These are phyloP conservation scores for Rhodotorula sp. DNA, from an alignment of 1,284 basidiomycete species.

Conservation along the genomic window DNA sequence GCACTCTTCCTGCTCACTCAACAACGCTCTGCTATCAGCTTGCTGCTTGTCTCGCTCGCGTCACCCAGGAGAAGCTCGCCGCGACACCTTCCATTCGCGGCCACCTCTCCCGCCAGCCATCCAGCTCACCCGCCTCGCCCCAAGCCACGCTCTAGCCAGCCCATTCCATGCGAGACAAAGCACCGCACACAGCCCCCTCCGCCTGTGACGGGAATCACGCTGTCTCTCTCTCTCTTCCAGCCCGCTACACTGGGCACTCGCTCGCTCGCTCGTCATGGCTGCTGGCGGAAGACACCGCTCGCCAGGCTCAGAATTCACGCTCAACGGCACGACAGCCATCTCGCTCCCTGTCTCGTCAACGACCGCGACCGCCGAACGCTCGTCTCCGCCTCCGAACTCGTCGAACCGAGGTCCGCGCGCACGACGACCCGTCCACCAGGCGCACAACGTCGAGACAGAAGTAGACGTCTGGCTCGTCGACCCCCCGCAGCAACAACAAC, in stretches of 20 bases:
- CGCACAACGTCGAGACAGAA: neutral
- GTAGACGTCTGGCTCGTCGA: slow-evolving; percentile 27
- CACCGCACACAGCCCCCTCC: too few species aligned
- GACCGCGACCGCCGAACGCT: slow-evolving; percentile 13
- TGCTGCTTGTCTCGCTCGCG: too few species aligned
- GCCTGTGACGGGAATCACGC: too few species aligned
- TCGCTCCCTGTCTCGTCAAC: slow-evolving; percentile 17
- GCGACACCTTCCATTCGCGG: neutral
- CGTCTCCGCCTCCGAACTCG: slow-evolving; percentile 4
- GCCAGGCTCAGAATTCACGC: slow-evolving; percentile 13
- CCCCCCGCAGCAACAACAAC: too few species aligned
- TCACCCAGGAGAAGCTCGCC: too few species aligned
- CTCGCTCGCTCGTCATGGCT: slow-evolving; percentile 15
- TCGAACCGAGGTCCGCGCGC: neutral
- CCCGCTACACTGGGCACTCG: neutral
- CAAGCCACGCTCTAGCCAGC: neutral
- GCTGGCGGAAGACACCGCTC: slow-evolving; percentile 14
- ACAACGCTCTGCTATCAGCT: too few species aligned
- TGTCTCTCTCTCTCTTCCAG: neutral
- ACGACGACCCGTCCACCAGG: slow-evolving; percentile 6
- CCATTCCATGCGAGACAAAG: neutral
- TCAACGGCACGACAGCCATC: slow-evolving; percentile 21
- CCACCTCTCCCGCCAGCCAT: neutral
- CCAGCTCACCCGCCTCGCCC: neutral
- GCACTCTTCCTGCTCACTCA: too few species aligned